Evolutionary conservation across 306 rosid species (phyloP).

Genomic region (Trifolium repens): DNA sequence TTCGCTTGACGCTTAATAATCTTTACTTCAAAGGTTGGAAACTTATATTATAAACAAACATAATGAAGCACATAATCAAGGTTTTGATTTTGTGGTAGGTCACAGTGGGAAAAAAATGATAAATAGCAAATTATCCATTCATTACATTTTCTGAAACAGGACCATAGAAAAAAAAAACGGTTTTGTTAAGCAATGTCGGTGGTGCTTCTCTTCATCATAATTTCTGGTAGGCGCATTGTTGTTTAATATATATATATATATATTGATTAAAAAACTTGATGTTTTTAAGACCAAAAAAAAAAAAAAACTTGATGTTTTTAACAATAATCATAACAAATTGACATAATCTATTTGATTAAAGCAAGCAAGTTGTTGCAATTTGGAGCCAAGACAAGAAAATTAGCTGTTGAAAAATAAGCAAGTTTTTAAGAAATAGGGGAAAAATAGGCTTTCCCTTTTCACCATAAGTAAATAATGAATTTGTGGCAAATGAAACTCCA

Average conservation of each 20-base stretch:
- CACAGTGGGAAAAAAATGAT: neutral
- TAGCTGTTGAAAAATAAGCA: too few relatives aligned
- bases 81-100: conserved; percentile 23
- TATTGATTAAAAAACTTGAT: conserved; percentile 7
- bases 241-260: neutral
- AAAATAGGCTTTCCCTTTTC: too few relatives aligned
- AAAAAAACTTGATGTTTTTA: too few relatives aligned
- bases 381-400: too few relatives aligned
- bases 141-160: conserved; percentile 22
- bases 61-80: conserved; percentile 21
- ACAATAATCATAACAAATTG: too few relatives aligned
- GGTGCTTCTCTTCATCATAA: conserved; percentile 17
- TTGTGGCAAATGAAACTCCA: conserved; percentile 43
- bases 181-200: neutral
- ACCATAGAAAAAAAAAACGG: neutral
- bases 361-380: too few relatives aligned
- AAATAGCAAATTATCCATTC: conserved; percentile 31
- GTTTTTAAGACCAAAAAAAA: too few relatives aligned
- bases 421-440: too few relatives aligned
- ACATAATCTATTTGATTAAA: too few relatives aligned
- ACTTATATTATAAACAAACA: conserved; percentile 33
- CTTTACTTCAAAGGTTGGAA: too few relatives aligned
- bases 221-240: conserved; percentile 27
- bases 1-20: too few relatives aligned
- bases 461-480: too few relatives aligned